Evolutionary conservation across 2,329 filamentous ascomycete species (phyloP), one percentile per base, ranked within the genome.

Genomic region (Neofusicoccum laricinum): DNA sequence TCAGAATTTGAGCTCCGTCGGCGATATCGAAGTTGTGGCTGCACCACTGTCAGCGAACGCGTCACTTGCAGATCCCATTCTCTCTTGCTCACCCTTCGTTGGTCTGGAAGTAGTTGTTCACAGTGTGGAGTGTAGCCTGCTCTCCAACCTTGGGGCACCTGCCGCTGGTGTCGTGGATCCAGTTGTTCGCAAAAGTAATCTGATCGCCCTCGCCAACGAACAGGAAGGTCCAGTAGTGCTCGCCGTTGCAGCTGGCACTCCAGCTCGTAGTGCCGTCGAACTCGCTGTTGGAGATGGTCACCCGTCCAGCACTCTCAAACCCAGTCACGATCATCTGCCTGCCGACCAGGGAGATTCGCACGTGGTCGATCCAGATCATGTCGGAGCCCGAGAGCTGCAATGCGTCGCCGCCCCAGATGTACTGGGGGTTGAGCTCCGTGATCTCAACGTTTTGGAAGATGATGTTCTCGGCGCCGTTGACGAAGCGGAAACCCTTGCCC

Each of bases 231-330:
- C 58, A 61, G 45, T 61, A 61, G 36, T 61, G 58, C 17, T 61
- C 43, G 58, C 19, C 21, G 64, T 83, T 78, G 67, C 81, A 83
- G 30, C 73, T 74, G 10, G 79, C 75, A 0, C 79, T 81, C 69
- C 76, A 80, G 25, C 68, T 71, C 0, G 80, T 81, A 1, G 67
- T 65, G 5, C 81, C 81, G 61, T 83, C 75, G 65, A 83, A 77
- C 41, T 79, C 78, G 68, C 73, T 79, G 75, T 83, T 82, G 10
- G 79, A 80, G 55, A 83, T 74, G 1, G 81, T 81, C 0, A 82
- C 75, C 5, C 75, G 75, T 17, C 75, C 72, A 32, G 73, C 74
- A 4, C 71, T 66, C 32, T 67, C 67, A 49, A 73, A 73, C 8
- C 77, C 76, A 2, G 72, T 71, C 64, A 78, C 76, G 53, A 81